phyloP scores from a whole-genome alignment of 2,329 filamentous ascomycete genomes.

The Endocalyx cinctus region DNA sequence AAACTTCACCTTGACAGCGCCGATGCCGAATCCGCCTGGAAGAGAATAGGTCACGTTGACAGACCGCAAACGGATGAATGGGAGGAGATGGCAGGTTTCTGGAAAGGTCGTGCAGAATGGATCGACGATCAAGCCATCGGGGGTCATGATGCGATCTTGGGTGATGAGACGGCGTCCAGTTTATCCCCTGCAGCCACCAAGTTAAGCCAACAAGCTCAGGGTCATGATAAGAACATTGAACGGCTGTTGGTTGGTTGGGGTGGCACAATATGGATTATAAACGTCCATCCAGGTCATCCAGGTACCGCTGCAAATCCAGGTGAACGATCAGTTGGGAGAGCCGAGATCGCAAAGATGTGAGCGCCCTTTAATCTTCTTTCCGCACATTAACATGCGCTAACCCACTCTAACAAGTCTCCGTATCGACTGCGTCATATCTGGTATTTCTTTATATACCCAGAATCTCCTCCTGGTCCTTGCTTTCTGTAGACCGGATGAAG shows the following conservation, averaged over 20 bases:
- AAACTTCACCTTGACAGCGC: slow-evolving; percentile 73
- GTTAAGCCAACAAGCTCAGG: slow-evolving; percentile 45
- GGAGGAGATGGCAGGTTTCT: slow-evolving; percentile 95
- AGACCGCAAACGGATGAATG: slow-evolving; percentile 80
- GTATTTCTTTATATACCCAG: slow-evolving; percentile 92
- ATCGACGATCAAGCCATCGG: slow-evolving; percentile 81
- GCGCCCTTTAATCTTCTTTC: slow-evolving; percentile 28
- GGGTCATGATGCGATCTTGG: slow-evolving; percentile 55
- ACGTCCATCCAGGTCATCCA: slow-evolving; percentile 74
- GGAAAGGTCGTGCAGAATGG: slow-evolving; percentile 92
- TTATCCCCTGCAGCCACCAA: slow-evolving; percentile 43
- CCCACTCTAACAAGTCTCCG: too few relatives aligned
- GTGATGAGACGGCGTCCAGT: slow-evolving; percentile 24
- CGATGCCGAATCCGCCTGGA: slow-evolving; percentile 84
- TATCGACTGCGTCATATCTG: slow-evolving; percentile 97
- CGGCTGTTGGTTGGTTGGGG: slow-evolving; percentile 93
- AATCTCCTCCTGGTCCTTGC: slow-evolving; percentile 87
- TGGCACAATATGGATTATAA: slow-evolving; percentile 90
- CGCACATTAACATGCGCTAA: slow-evolving; percentile 29
- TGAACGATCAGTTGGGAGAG: slow-evolving; percentile 70
- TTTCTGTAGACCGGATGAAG: slow-evolving; percentile 72
- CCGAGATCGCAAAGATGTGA: slow-evolving; percentile 90
- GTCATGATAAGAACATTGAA: slow-evolving; percentile 53
- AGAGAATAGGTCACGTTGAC: slow-evolving; percentile 87
- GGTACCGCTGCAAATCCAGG: slow-evolving; percentile 62